Evolutionary conservation across 345 rosid genomes (phyloP), one percentile per base, ranked within the genome.

Genomic region (Eucalyptus pauciflora): DNA sequence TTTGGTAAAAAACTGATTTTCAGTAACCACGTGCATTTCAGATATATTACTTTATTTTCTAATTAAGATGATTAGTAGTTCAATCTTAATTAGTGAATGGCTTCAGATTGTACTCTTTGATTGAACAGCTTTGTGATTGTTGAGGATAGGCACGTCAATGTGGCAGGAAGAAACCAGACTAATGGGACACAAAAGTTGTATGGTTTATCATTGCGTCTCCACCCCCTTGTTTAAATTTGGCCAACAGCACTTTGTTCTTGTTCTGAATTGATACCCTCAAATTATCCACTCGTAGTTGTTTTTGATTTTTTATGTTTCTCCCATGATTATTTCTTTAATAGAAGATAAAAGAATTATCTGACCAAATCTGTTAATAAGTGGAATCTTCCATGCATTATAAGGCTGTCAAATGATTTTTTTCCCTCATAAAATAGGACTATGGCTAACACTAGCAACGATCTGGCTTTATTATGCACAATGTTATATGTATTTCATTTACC

Each of bases 161-260:
- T 93, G 86, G 88, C 93, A 12, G 95, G 95, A 83, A 92, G 94
- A 91, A 94, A 94, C 86, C 91, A 93, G 88, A 93, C 93, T 20
- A 91, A 87, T 24, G 94, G 91, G 88, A 90, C 91, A 51, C 89
- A 92, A 89, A 89, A 94, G 41, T 92, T 56, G 92, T 94, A 90
- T 89, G 90, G 76, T 83, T 24, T 54, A 51, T 41, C 71, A 52
- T 50, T 45, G 20, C 45, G 86, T 76, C 69, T 25, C 45, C 58
- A 37, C 50, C 17, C 43, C 45, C 71, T 24, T 17, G 46, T 14
- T 49, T 37, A 69, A 52, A 43, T 31, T 16, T 50, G 18, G 29
- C 54, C 24, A 11, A 81, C 18, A 16, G 79, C 27, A 45, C 76
- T 20, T 33, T 25, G 4, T 83, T 16, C 16, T 45, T 83, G 1